Evolutionary conservation across 768 basidiomycete species (phyloP), one percentile per base, ranked within the genome.

Genomic region (Lepiota brunneoincarnata): DNA sequence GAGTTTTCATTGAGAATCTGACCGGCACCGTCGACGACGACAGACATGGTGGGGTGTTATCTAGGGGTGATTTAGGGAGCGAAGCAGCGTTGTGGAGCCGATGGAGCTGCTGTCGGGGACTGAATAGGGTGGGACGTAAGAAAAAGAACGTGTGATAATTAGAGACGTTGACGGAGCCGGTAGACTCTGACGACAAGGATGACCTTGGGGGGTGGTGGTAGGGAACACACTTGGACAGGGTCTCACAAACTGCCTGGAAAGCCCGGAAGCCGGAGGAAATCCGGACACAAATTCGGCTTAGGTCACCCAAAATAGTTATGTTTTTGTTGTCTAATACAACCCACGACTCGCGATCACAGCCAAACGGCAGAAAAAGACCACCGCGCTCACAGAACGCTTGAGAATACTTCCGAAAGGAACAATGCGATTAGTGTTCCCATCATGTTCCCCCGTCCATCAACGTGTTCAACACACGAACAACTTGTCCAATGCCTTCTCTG

Each of bases 401-500:
- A 35, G 40, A 38, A 43, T n/a, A 23, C 42, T 11, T 2, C 21
- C 34, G 39, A 15, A 23, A 38, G 40, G 14, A 53, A n/a, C n/a
- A 50, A 39, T 42, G 26, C 44, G 31, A 58, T 49, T 55, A 66
- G 49, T n/a, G n/a, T n/a, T n/a, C n/a, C n/a, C 37, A 44, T 35
- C 26, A 28, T 28, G 26, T 31, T 10, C 31, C 31, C 7, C 31
- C n/a, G n/a, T n/a, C 74, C 78, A 88, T 81, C 36, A 90, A 64
- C 1, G 61, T 60, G 55, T 83, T 87, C 40, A 91, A 61, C 17
- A 75, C 77, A 54, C 88, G 73, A 10, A 76, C 84, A 4, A 91
- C 82, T 31, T 79, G 76, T 4, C 82, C 86, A 17, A 86, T 82
- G 0, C 75, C 86, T 58, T 87, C 82, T 47, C 70, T 70, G 2